Base-by-base conservation (phyloP, 2,329 filamentous ascomycete species). In the Didymosphaeria variabile region DNA sequence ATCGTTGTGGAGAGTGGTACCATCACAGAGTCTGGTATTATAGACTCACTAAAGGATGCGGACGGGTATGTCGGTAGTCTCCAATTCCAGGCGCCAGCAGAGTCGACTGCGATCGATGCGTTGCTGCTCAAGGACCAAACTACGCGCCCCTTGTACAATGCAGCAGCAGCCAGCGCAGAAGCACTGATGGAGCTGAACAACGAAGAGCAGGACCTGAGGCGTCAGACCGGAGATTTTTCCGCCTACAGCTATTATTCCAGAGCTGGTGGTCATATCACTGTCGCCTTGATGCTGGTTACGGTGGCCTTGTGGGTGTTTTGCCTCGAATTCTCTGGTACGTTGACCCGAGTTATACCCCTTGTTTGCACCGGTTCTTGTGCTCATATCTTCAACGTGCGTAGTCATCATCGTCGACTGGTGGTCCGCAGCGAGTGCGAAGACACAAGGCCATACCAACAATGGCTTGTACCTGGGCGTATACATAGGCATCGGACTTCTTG, bases 291-390 rank as follows among this genome's bases (percentile, higher is more conserved):
- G 52, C 58, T 60, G 44, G 46, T 56, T 26, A 32, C 44, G 21
- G 47, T 60, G 54, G 58, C 36, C 45, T 46, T 60, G 38, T 60
- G 58, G 58, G 54, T 60, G 36, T 60, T 60, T 47, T 60, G 58
- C 40, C 57, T 53, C 38, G 58, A 60, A 40, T 60, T 60, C 49
- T 57, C 58, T 17, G 54, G 58, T 60, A 54, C 26, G 58, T 54
- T 47, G 6, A 10, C n/a, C 36, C 12, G 2, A 15, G 5, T 6
- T 5, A 40, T 15, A 17, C 10, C 13, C 13, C 15, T 40, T 40
- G 13, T 15, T 17, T 32, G 21, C 31, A 38, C 49, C 29, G 40
- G 29, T 40, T 19, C 15, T 17, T 42, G 31, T 44, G 45, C 58
- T 60, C 19, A 60, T 52, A 60, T 17, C 51, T n/a, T 40, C 36